Conservation (phyloP, 352 stramenopile genomes). For the Globisporangium heterothallicum region DNA sequence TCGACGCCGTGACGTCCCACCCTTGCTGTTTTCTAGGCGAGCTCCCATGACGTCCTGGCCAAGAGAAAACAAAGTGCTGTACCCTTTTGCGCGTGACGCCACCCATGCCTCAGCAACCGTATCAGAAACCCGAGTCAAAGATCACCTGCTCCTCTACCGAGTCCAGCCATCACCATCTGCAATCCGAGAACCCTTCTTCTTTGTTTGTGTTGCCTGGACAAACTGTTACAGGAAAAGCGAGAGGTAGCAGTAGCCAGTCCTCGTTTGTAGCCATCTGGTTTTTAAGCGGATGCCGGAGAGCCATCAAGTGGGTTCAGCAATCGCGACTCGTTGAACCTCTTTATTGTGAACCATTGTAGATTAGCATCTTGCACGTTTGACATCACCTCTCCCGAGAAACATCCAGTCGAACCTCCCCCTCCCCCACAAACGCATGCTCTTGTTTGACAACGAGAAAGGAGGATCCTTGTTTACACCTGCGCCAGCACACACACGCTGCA, state of each 20-base stretch:
- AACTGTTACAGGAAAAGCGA: neutral
- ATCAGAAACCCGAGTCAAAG: neutral
- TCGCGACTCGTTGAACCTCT: neutral
- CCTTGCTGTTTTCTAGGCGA: neutral
- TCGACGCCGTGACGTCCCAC: no score
- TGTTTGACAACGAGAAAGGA: no score
- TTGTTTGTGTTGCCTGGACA: neutral
- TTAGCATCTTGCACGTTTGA: neutral
- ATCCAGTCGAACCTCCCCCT: no score
- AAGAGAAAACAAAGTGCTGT: neutral
- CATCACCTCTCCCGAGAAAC: no score
- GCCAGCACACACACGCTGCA: no score
- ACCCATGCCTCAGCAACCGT: neutral
- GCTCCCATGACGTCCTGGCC: neutral
- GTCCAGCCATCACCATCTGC: no score
- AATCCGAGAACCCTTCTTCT: neutral
- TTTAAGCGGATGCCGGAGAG: neutral
- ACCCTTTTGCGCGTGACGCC: neutral
- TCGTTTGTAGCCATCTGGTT: neutral
- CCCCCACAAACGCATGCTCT: no score
- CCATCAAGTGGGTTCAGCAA: neutral
- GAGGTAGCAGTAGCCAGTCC: neutral
- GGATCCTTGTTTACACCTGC: no score
- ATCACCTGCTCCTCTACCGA: neutral
- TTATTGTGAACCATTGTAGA: neutral